Evolutionary conservation across 2,329 filamentous ascomycete genomes (phyloP).

Genomic region (Trichothecium sympodiale): DNA sequence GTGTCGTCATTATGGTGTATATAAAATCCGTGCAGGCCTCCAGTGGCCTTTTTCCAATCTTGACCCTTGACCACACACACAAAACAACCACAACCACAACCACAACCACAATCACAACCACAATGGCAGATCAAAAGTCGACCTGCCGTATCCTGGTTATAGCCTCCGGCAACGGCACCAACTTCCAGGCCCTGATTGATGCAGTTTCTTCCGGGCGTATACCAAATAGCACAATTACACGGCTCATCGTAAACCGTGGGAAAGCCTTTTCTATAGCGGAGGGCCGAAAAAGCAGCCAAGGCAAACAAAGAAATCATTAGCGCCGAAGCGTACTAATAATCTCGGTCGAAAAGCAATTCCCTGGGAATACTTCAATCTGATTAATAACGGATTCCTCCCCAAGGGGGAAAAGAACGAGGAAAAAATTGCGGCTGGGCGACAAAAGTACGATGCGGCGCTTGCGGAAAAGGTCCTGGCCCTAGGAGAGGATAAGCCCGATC

Average conservation of each 20-base stretch:
- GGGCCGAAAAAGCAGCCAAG: slow-evolving; percentile 31
- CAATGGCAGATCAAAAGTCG: slow-evolving; percentile 1
- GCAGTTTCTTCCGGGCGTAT: slow-evolving; percentile 28
- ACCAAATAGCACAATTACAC: slow-evolving; percentile 29
- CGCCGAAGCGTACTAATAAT: no score
- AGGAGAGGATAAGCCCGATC: slow-evolving; percentile 51
- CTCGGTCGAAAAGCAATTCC: no score
- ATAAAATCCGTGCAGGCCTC: no score
- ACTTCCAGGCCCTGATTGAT: slow-evolving; percentile 63
- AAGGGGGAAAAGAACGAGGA: slow-evolving; percentile 48
- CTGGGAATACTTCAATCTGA: slow-evolving; percentile 71
- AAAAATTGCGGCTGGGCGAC: slow-evolving; percentile 44
- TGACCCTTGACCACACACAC: no score
- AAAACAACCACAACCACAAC: no score
- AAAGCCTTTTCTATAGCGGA: slow-evolving; percentile 31
- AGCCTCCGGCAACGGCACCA: slow-evolving; percentile 64
- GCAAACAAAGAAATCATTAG: no score
- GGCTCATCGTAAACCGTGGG: slow-evolving; percentile 36
- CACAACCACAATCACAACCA: no score
- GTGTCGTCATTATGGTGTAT: no score
- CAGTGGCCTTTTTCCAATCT: no score
- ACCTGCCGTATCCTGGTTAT: slow-evolving; percentile 51
- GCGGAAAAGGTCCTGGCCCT: slow-evolving; percentile 50
- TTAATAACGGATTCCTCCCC: slow-evolving; percentile 54
- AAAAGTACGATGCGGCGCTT: slow-evolving; percentile 64